Base-by-base conservation (phyloP, 305 asterid species). In the Ilex paraguariensis region DNA sequence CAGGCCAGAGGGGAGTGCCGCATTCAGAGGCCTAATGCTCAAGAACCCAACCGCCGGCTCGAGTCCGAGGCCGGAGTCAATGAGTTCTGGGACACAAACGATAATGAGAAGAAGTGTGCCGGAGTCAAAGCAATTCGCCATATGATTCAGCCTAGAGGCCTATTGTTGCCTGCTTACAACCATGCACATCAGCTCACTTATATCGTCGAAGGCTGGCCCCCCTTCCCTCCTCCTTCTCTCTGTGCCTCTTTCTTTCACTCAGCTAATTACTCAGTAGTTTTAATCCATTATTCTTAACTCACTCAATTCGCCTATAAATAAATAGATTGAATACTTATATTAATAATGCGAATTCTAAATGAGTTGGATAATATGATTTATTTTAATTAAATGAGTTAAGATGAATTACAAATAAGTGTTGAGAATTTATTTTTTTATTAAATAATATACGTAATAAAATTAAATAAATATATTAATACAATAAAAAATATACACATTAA, bases 161-260 rank as follows among this genome's bases (percentile, higher is more conserved):
- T 88, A 7, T 60, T 86, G 66, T 63, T 86, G 52, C 96, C 96
- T 1, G 81, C 82, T 76, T 86, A 77, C 71, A 83, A 80, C 66
- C 86, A 84, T 63, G 87, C 91, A 1, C 88, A 86, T 31, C 83
- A 74, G 61, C 55, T 84, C 54, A 66, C 80, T 64, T 82, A 80
- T 65, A 75, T 80, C 5, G 56, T 84, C 39, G 60, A 59, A 82
- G 94, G 96, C 33, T 10, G 71, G 48, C n/a, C n/a, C n/a, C n/a
- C n/a, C n/a, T n/a, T n/a, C n/a, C n/a, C n/a, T n/a, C n/a, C n/a
- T n/a, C n/a, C n/a, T n/a, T n/a, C n/a, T n/a, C n/a, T n/a, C n/a
- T n/a, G n/a, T n/a, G n/a, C n/a, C n/a, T 33, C 7, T 33, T 7
- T 8, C 42, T 36, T 6, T 21, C 17, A 5, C 6, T 32, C 7